Evolutionary conservation across 768 basidiomycete species (phyloP).

Genomic region (Pholiota conissans): DNA sequence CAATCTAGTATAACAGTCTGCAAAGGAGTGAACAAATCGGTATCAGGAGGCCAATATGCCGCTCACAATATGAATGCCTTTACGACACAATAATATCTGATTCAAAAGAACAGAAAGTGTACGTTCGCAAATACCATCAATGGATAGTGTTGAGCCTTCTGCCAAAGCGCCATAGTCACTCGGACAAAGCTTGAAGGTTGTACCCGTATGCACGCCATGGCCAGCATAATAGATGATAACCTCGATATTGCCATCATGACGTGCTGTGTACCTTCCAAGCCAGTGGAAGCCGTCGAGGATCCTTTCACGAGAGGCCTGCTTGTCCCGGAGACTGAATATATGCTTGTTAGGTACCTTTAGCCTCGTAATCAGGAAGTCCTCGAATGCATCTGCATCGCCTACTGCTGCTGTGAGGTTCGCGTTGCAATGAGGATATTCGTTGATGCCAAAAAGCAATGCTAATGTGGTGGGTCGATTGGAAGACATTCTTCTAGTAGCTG

Average conservation of each 20-base stretch:
- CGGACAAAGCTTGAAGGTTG: conserved; percentile 36
- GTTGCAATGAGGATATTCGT: conserved; percentile 29
- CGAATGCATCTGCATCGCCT: conserved; percentile 39
- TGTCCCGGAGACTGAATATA: conserved; percentile 38
- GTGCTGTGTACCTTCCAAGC: conserved; percentile 21
- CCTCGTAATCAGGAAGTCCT: conserved; percentile 27
- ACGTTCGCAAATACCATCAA: conserved; percentile 42
- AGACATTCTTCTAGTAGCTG: too few relatives aligned
- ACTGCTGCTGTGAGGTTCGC: conserved; percentile 34
- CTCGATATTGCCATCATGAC: conserved; percentile 24
- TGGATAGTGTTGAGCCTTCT: conserved; percentile 10
- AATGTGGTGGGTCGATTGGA: conserved; percentile 25
- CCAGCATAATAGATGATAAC: conserved; percentile 47
- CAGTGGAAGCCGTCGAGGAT: conserved; percentile 32
- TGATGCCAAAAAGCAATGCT: conserved; percentile 45
- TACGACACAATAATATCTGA: conserved; percentile 32
- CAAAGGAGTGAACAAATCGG: not conserved
- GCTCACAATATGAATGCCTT: conserved; percentile 47
- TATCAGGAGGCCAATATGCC: too few relatives aligned
- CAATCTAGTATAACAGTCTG: conserved; percentile 50
- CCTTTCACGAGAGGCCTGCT: conserved; percentile 32
- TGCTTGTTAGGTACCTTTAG: conserved; percentile 30
- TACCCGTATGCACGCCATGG: conserved; percentile 37
- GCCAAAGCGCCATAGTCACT: conserved; percentile 25
- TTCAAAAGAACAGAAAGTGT: conserved; percentile 38